Evolutionary conservation across 2,329 filamentous ascomycete genomes (phyloP).

Genomic region (Diatrype stigma): DNA sequence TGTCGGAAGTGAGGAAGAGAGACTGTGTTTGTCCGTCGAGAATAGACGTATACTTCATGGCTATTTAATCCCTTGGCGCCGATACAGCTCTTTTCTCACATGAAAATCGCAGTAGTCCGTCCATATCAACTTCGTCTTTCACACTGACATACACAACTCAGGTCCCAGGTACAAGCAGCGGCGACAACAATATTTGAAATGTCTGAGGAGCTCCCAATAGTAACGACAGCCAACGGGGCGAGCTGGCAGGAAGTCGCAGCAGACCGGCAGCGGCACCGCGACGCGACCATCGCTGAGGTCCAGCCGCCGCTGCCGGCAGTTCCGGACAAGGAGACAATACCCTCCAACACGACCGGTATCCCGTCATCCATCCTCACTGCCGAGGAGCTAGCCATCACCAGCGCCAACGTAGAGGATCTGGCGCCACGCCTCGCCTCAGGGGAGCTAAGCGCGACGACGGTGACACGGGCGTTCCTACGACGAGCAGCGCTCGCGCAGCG

Average conservation of each 20-base stretch:
- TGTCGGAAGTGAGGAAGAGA: too few relatives aligned
- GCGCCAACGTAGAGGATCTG: slow-evolving; percentile 39
- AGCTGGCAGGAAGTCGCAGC: slow-evolving; percentile 44
- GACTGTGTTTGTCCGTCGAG: too few relatives aligned
- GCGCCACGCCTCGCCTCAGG: slow-evolving; percentile 38
- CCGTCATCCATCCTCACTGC: slow-evolving; percentile 41
- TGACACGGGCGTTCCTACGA: slow-evolving; percentile 50
- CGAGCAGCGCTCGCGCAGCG: slow-evolving; percentile 50
- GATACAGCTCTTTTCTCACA: too few relatives aligned
- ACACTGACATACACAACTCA: too few relatives aligned
- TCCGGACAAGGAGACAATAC: slow-evolving; percentile 27
- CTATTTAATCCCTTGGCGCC: too few relatives aligned
- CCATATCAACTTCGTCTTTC: too few relatives aligned
- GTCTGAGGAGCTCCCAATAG: slow-evolving; percentile 4
- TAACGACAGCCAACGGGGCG: slow-evolving; percentile 24
- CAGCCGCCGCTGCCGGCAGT: slow-evolving; percentile 33
- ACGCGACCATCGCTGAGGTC: slow-evolving; percentile 38
- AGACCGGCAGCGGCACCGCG: slow-evolving; percentile 41
- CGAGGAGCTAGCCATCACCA: slow-evolving; percentile 47
- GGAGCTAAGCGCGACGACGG: slow-evolving; percentile 36
- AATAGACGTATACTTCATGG: too few relatives aligned
- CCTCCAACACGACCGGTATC: slow-evolving; percentile 40
- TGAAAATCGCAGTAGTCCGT: too few relatives aligned
- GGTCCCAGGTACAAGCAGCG: too few relatives aligned
- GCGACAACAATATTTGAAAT: too few relatives aligned